Percentiles rank a stretch among this genome's conserved stretches.
These are phyloP conservation scores for Aspergillus sclerotialis DNA, from an alignment of 2,329 filamentous ascomycete species.

Conservation along the genomic window DNA sequence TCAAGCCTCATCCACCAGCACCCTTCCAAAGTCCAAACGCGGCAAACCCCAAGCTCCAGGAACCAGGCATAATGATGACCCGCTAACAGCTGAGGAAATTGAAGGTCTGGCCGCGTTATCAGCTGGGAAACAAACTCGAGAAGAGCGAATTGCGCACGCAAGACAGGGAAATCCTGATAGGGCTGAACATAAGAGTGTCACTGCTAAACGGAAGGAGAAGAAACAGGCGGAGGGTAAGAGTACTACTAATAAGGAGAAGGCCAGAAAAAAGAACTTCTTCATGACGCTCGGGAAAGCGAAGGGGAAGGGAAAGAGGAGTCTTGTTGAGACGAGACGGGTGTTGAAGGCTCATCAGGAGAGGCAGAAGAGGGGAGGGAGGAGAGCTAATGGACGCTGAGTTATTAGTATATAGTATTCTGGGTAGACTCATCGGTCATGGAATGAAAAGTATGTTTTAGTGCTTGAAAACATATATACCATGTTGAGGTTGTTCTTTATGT, in stretches of 20 bases:
- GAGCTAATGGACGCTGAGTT: conserved; percentile 66
- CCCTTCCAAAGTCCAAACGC: conserved; percentile 42
- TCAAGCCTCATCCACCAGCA: conserved; percentile 62
- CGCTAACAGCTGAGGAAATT: conserved; percentile 84
- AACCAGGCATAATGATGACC: conserved; percentile 71
- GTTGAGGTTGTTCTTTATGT: too few species aligned
- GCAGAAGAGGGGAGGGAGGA: conserved; percentile 74
- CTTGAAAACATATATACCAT: too few species aligned
- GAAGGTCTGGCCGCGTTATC: conserved; percentile 72
- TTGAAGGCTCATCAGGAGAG: conserved; percentile 75
- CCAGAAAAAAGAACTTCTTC: conserved; percentile 93
- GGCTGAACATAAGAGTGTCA: conserved; percentile 75
- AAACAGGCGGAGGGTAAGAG: conserved; percentile 88
- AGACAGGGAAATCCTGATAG: conserved; percentile 73
- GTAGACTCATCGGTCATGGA: too few species aligned
- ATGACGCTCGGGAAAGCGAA: conserved; percentile 98
- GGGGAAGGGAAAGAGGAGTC: conserved; percentile 87
- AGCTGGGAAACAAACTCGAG: conserved; percentile 72
- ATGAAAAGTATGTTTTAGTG: too few species aligned
- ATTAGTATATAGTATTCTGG: too few species aligned
- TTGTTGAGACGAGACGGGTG: conserved; percentile 76
- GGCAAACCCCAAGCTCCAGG: conserved; percentile 40
- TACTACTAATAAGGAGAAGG: conserved; percentile 95
- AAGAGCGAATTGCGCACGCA: conserved; percentile 78
- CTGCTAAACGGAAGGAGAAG: conserved; percentile 76